Base-by-base conservation (phyloP, 768 basidiomycete species). In the Collybia nuda region DNA sequence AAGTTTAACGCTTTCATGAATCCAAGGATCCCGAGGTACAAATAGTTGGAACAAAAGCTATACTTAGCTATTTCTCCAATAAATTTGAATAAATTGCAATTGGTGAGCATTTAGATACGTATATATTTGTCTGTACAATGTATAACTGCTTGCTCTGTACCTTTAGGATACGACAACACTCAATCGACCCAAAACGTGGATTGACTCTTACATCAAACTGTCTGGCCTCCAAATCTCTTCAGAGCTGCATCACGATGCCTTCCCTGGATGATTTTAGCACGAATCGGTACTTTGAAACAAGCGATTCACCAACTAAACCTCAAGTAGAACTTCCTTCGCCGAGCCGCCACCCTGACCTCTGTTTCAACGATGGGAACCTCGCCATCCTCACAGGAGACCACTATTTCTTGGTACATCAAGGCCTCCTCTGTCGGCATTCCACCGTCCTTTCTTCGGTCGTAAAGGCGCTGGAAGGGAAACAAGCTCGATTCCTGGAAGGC, bases 371-470 rank as follows among this genome's bases (percentile, higher is more conserved):
- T 60, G 88, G 85, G 17, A 89, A 88, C 57, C 64, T 90, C 38
- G 85, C 80, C 14, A 63, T 91, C 24, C 73, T 85, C 41, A 72
- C 84, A 44, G 80, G 72, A 5, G 58, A 67, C 1, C 70, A 68
- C 48, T 88, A 86, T 60, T 90, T 90, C 60, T 63, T 86, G 48
- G 82, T 90, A 2, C 89, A 90, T 62, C 71, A 70, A 55, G 84
- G 86, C 11, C 66, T 90, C 12, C 67, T 91, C 12, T 76, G 70
- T 45, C 80, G 84, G 7, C 87, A 88, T 57, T 90, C 88, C 0
- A 57, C 61, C 1, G 72, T 80, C 29, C 65, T 90, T 4, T 58
- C 64, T 19, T 64, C 73, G 12, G 65, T 72, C 44, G 69, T 81
- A 29, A 61, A 68, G 5, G 60, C 65, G 19, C 55, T 72, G 22